Conservation (phyloP, 345 rosid genomes). For the Gossypium arboreum region DNA sequence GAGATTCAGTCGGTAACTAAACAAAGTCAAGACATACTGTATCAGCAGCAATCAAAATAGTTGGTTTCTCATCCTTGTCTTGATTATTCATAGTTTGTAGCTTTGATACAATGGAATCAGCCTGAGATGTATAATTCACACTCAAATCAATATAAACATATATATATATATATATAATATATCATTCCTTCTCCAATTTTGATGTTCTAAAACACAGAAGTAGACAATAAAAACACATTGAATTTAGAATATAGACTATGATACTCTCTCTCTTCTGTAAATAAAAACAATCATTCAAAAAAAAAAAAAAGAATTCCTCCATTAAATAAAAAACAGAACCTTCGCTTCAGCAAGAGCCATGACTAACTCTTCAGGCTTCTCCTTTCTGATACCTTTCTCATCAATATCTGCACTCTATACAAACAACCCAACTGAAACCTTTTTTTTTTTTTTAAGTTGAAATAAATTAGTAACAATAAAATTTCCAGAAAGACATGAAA, state of each 20-base stretch:
- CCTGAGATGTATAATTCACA: conserved; percentile 49
- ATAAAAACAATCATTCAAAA: conserved; percentile 1
- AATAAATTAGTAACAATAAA: background rate
- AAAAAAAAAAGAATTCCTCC: background rate
- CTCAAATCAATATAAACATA: conserved; percentile 13
- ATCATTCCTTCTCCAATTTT: background rate
- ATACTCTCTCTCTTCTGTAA: background rate
- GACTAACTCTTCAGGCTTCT: conserved; percentile 77
- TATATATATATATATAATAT: background rate
- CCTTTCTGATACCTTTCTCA: conserved; percentile 65
- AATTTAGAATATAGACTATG: background rate
- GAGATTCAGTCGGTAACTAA: conserved; percentile 14
- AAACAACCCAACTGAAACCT: background rate
- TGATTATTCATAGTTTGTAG: conserved; percentile 29
- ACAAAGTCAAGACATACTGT: conserved; percentile 52
- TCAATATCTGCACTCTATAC: conserved; percentile 87
- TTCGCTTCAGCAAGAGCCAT: conserved; percentile 92
- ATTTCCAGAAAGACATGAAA: background rate
- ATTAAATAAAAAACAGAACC: conserved; percentile 31
- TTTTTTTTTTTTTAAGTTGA: background rate
- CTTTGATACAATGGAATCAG: conserved; percentile 59
- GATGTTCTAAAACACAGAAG: background rate
- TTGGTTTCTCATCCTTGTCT: conserved; percentile 34
- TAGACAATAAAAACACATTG: background rate
- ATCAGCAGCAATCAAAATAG: conserved; percentile 60